Conservation (phyloP, 2,329 filamentous ascomycete species). For the Penicillium sp. region DNA sequence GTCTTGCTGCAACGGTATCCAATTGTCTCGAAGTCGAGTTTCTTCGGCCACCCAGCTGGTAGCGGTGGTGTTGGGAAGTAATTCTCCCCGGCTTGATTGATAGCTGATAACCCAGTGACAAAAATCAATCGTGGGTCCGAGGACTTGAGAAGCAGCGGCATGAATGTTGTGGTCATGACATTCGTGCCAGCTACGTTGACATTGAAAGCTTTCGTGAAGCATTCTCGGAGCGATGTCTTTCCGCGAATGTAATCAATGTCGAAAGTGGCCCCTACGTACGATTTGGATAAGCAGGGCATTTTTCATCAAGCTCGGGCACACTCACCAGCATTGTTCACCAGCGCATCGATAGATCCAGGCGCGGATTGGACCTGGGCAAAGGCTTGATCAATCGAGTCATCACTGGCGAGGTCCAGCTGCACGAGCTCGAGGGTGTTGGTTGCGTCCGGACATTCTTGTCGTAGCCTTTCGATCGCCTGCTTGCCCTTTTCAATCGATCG, state of each 20-base stretch:
- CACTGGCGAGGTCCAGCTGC: conserved; percentile 14
- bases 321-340: conserved; percentile 22
- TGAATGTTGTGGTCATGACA: conserved; percentile 51
- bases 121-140: conserved; percentile 48
- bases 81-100: conserved; percentile 12
- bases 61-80: conserved; percentile 18
- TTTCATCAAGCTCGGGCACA: background rate
- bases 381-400: conserved; percentile 18
- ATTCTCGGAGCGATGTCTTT: conserved; percentile 37
- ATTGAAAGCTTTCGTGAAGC: conserved; percentile 54
- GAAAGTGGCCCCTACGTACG: conserved; percentile 14
- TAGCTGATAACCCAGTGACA: conserved; percentile 18
- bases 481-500: conserved; percentile 14
- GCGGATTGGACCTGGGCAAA: conserved; percentile 9
- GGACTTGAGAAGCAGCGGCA: conserved; percentile 56
- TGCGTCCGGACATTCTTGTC: background rate
- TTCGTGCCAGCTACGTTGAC: conserved; percentile 57
- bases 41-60: conserved; percentile 25
- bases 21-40: conserved; percentile 19
- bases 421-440: conserved; percentile 16
- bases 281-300: background rate
- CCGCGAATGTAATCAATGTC: conserved; percentile 16
- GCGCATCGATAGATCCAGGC: conserved; percentile 6
- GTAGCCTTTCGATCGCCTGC: conserved; percentile 7
- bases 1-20: conserved; percentile 43